These are phyloP conservation scores for Lactifluus hygrophoroides DNA, from an alignment of 768 basidiomycete genomes.

Conservation along the genomic window DNA sequence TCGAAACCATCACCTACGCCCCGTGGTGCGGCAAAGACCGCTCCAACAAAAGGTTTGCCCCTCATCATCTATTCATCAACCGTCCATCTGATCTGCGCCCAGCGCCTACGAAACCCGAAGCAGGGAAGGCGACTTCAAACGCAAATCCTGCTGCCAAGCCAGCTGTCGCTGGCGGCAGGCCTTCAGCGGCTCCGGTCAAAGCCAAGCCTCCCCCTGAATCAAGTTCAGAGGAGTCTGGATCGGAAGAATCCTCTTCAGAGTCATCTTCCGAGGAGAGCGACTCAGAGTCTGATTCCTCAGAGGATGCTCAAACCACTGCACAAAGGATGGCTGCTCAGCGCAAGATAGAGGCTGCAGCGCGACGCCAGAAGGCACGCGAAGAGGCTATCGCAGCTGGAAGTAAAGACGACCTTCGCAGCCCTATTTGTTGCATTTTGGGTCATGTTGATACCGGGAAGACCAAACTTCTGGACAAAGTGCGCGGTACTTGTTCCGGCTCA, in stretches of 20 bases:
- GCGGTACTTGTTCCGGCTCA: slow-evolving; percentile 15
- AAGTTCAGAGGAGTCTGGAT: slow-evolving; percentile 34
- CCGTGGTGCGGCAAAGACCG: not conserved
- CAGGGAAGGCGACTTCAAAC: not conserved
- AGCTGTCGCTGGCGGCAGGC: slow-evolving; percentile 22
- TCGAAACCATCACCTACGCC: not conserved
- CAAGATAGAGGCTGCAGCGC: slow-evolving; percentile 80
- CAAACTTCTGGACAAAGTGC: slow-evolving; percentile 90
- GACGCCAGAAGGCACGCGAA: slow-evolving; percentile 70
- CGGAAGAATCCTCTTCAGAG: slow-evolving; percentile 30
- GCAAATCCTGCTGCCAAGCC: slow-evolving; percentile 2
- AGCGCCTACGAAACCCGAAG: not conserved
- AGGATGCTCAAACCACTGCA: slow-evolving; percentile 57
- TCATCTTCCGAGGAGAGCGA: slow-evolving; percentile 30
- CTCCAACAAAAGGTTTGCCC: slow-evolving; percentile 4
- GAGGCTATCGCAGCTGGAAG: slow-evolving; percentile 78
- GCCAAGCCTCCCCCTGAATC: slow-evolving; percentile 14
- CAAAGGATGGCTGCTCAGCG: slow-evolving; percentile 60
- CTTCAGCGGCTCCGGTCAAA: slow-evolving; percentile 14
- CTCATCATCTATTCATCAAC: not conserved
- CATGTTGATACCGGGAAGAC: slow-evolving; percentile 99
- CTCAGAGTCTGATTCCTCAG: slow-evolving; percentile 40
- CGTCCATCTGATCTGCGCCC: not conserved
- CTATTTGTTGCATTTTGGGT: slow-evolving; percentile 97
- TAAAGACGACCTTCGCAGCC: slow-evolving; percentile 87